Evolutionary conservation across 2,329 filamentous ascomycete genomes (phyloP), one percentile per base, ranked within the genome.

Genomic region (Xylariaceae sp.): DNA sequence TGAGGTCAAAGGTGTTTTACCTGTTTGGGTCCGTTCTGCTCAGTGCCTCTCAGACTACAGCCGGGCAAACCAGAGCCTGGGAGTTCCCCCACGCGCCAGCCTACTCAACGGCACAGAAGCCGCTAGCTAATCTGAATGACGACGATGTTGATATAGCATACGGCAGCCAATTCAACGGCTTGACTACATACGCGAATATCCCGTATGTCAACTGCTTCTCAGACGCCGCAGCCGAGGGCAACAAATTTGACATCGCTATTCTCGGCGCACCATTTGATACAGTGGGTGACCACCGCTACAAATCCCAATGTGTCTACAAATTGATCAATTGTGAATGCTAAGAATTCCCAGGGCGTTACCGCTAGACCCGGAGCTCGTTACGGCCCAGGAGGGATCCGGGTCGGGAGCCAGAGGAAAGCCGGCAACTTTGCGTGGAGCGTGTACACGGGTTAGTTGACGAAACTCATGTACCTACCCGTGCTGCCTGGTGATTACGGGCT

Each of bases 101-200:
- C 7, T 49, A 49, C 16, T 13, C 45, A 3, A 33, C 53, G 2
- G 44, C 49, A 5, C 64, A 66, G 35, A 59, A 50, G 33, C 50
- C 63, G 5, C 39, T 66, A 6, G 41, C 47, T n/a, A 46, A 35
- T 3, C 8, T 50, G 4, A 23, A 16, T 23, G 57, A 69, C 21
- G 67, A 72, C 33, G 67, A 73, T 27, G 58, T 76, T 11, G 72
- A 78, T 42, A 73, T 79, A 18, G 55, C 71, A 6, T 72, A 67
- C 11, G 73, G 71, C 11, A 77, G 73, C 46, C 73, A 76, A 53
- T 74, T 77, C 60, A 67, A 69, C 30, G 87, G 87, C 32, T 81
- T 90, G 45, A 81, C 80, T 42, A 86, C 82, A 40, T 88, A 86
- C 64, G 84, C 81, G 18, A 83, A 85, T 65, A 70, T 87, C 42